phyloP scores from a whole-genome alignment of 164 flowering plant genomes.

The Magnolia officinalis region DNA sequence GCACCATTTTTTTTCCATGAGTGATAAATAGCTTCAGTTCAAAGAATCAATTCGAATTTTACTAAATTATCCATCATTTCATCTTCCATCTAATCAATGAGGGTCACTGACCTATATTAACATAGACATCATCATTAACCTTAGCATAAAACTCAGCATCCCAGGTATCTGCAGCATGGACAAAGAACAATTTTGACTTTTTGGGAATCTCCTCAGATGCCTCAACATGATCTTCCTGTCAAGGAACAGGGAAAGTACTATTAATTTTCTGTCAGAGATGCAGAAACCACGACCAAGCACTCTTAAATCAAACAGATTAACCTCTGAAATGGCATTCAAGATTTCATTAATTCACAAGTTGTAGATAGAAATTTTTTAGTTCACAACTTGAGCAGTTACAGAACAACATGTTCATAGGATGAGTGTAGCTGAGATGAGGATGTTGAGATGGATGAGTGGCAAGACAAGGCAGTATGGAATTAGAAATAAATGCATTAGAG shows the following conservation, averaged over 20 bases:
- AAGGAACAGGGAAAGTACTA: not conserved
- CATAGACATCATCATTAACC: slow-evolving; percentile 85
- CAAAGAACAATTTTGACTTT: slow-evolving; percentile 70
- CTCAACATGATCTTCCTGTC: slow-evolving; percentile 76
- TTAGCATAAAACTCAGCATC: slow-evolving; percentile 92
- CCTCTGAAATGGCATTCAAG: not conserved
- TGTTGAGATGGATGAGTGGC: too few species aligned
- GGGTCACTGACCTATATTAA: slow-evolving; percentile 68
- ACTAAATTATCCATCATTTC: not conserved
- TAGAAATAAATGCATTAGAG: too few species aligned
- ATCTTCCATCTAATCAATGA: slow-evolving; percentile 9
- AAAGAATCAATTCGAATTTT: not conserved
- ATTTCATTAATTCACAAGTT: not conserved
- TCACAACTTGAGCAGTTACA: too few species aligned
- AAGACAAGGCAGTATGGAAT: too few species aligned
- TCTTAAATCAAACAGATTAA: not conserved
- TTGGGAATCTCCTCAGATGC: slow-evolving; percentile 59
- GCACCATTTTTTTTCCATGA: too few species aligned
- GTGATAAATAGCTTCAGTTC: not conserved
- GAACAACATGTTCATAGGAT: too few species aligned
- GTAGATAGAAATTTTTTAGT: too few species aligned
- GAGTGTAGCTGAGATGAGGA: too few species aligned
- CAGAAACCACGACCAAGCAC: not conserved
- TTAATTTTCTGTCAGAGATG: not conserved
- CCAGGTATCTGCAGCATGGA: slow-evolving; percentile 76